Conservation (phyloP, 257 asterid genomes). For the Gentiana dahurica region DNA sequence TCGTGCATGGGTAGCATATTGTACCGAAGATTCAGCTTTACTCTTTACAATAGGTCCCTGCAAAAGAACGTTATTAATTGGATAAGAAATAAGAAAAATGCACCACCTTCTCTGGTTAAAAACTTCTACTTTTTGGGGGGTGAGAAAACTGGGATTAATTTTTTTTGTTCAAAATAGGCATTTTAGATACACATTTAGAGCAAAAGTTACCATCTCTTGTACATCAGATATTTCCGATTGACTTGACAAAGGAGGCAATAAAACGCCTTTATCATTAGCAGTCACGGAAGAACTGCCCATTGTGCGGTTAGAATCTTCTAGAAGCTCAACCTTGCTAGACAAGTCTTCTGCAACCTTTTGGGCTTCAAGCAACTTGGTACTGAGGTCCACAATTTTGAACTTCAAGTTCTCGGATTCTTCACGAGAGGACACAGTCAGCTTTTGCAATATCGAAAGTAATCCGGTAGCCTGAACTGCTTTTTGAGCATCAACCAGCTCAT, state of each 20-base stretch:
- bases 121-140: no score
- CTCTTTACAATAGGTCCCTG: constrained; percentile 55
- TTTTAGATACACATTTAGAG: not conserved
- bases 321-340: constrained; percentile 58
- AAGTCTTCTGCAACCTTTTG: constrained; percentile 58
- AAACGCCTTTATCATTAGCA: constrained; percentile 47
- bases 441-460: constrained; percentile 52
- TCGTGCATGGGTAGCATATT: constrained; percentile 81
- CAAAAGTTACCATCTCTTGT: constrained; percentile 62
- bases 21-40: constrained; percentile 36
- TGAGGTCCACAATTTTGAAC: constrained; percentile 60
- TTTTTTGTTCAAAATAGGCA: no score
- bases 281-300: constrained; percentile 34
- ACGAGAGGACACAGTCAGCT: constrained; percentile 36
- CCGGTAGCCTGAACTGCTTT: constrained; percentile 30
- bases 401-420: constrained; percentile 57
- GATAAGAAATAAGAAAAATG: not conserved
- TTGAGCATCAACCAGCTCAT: constrained; percentile 38
- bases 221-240: constrained; percentile 88
- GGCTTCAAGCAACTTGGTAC: constrained; percentile 48
- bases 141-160: no score
- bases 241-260: constrained; percentile 35
- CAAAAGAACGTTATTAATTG: constrained; percentile 10
- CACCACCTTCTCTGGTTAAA: no score
- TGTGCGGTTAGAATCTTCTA: constrained; percentile 51